Evolutionary conservation across 179 eudicot species (phyloP), one percentile per base, ranked within the genome.

Genomic region (Drosera spatulata): DNA sequence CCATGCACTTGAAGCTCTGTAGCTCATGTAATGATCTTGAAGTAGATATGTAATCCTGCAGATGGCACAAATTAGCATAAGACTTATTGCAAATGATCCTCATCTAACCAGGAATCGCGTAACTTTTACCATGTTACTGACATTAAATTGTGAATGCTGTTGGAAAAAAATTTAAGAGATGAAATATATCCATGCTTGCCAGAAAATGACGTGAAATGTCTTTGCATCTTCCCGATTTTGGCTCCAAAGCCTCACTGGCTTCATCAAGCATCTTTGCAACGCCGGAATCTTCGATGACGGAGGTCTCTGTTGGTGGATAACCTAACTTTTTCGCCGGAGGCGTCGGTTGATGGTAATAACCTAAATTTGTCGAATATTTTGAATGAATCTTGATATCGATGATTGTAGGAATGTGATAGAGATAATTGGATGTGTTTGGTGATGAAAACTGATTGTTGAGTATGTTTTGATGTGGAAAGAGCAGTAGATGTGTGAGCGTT

Each of bases 1-100:
- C 96, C 12, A 81, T 70, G 75, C 70, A 71, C 37, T 75, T 84
- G 64, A 63, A 69, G 44, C 94, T 82, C 61, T 55, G 80, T 53
- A 82, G 42, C 55, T 86, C 83, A 52, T 88, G 80, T 43, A 88
- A 62, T 53, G 64, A 69, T 69, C 77, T 83, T 69, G 70, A 74
- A 53, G 77, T 65, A 41, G 57, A 52, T 56, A 86, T 64, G 59
- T 65, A 88, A 45, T 88, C 95, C 96, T 87, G 74, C 59, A 68
- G 2, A 65, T 6, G 13, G 13, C 43, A 71, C 41, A 48, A 60
- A 60, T 3, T 0, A 7, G 13, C 33, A 22, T 22, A 22, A 22
- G 33, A 22, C 33, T 22, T 22, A 4, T 50, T 11, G 13, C 12
- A 7, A 45, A 11, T n/a, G 53, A 8, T 10, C 13, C n/a, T 50